Evolutionary conservation across 441 rosid species (phyloP), one percentile per base, ranked within the genome.

Genomic region (Aquilaria agallochum): DNA sequence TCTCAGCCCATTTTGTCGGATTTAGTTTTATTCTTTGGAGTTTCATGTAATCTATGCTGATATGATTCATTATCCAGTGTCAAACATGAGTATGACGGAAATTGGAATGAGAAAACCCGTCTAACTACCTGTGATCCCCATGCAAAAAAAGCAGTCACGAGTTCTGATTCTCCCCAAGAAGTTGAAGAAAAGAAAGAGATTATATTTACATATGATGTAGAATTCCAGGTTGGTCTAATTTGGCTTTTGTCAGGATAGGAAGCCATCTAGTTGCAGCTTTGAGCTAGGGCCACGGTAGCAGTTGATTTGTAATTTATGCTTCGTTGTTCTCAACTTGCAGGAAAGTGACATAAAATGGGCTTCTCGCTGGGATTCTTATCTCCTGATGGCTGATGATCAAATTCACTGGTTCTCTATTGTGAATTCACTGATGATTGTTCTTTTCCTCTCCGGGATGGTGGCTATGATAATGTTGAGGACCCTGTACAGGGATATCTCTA

Each of bases 391-490:
- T 40, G 98, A 93, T 70, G 97, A 90, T 78, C 93, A 93, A 75
- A 93, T 93, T 59, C 97, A 93, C 65, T 93, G 98, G 97, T 88
- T 93, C 71, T 93, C 97, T 9, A 83, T 93, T 2, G 88, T 93
- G 60, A 90, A 93, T 65, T 93, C 98, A 2, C 74, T 90, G 83
- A 93, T 90, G 96, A 90, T 93, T 68, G 95, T 93, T 53, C 90
- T 93, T 59, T 93, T 93, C 86, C 97, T 90, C 53, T 90, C 97
- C 1, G 98, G 97, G 14, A 93, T 93, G 97, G 88, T 93, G 72
- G 97, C 98, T 57, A 93, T 93, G 97, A 90, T 88, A 67, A 93
- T 93, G 98, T 57, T 93, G 61, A 82, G 96, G 58, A 93, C 96
- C 5, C 96, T 93, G 55, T 90, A 86, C 68, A 83, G 95, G 14